phyloP scores from a whole-genome alignment of 1,284 basidiomycete species.

The Omphalotus olearius region DNA sequence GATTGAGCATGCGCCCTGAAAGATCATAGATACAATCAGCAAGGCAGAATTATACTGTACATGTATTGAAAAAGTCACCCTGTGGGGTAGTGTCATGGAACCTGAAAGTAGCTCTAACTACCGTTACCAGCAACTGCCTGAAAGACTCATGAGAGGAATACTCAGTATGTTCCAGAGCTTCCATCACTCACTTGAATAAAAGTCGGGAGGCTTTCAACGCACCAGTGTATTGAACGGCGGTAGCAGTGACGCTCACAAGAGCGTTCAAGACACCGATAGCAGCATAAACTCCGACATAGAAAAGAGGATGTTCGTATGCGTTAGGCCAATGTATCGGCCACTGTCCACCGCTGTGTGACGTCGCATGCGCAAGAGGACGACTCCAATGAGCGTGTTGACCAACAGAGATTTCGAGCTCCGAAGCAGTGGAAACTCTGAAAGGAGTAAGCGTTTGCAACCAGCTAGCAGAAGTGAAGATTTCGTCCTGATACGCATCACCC shows the following conservation, averaged over 20 bases:
- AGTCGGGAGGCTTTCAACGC: constrained; percentile 55
- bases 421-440: constrained; percentile 11
- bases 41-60: not conserved
- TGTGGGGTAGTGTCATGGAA: constrained; percentile 44
- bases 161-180: not conserved
- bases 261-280: constrained; percentile 47
- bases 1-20: constrained; percentile 30
- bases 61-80: constrained; percentile 43
- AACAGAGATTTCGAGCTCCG: constrained; percentile 34
- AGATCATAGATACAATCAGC: not conserved
- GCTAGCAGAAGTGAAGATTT: not conserved
- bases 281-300: constrained; percentile 62
- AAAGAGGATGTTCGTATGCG: constrained; percentile 53
- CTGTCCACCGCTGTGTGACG: constrained; percentile 18
- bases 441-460: constrained; percentile 2
- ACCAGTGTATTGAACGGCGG: constrained; percentile 55
- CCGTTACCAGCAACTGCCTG: constrained; percentile 45
- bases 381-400: constrained; percentile 31
- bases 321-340: constrained; percentile 23
- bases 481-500: constrained; percentile 53
- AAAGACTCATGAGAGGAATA: not conserved
- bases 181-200: constrained; percentile 43
- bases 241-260: constrained; percentile 39
- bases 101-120: constrained; percentile 56
- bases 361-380: constrained; percentile 24